Evolutionary conservation across 164 flowering plant species (phyloP).

Genomic region (Annona cherimola): DNA sequence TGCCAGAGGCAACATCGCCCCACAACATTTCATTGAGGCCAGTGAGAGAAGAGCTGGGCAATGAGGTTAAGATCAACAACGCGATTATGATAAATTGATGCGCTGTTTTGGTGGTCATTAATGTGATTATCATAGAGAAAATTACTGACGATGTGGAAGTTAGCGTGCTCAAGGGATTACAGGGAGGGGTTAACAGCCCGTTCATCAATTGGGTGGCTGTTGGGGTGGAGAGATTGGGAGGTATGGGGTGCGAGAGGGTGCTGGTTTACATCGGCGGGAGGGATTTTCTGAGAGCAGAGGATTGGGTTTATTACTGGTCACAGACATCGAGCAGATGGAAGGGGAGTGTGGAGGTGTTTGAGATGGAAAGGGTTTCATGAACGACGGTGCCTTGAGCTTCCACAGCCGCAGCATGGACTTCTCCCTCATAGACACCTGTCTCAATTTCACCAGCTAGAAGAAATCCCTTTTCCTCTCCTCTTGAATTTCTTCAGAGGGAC

Average conservation of each 20-base stretch:
- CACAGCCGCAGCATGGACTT: no score
- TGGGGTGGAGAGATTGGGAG: slow-evolving; percentile 25
- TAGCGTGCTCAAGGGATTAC: slow-evolving; percentile 20
- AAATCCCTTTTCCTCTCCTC: no score
- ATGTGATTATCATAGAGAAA: not conserved
- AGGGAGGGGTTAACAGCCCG: slow-evolving; percentile 41
- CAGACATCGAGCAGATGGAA: slow-evolving; percentile 44
- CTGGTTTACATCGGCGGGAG: slow-evolving; percentile 44
- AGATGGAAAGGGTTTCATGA: slow-evolving; percentile 27
- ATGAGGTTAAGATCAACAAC: slow-evolving; percentile 20
- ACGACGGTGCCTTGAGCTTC: no score
- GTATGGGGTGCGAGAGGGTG: slow-evolving; percentile 33
- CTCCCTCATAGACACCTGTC: no score
- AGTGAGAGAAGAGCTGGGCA: not conserved
- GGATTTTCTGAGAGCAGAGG: slow-evolving; percentile 47
- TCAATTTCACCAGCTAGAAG: no score
- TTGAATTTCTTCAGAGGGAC: no score
- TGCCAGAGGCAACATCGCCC: slow-evolving; percentile 17
- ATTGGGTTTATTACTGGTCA: slow-evolving; percentile 38
- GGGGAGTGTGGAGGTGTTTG: slow-evolving; percentile 43
- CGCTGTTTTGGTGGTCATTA: slow-evolving; percentile 16
- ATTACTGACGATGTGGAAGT: slow-evolving; percentile 29
- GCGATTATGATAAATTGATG: not conserved
- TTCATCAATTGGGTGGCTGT: slow-evolving; percentile 42
- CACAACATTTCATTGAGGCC: slow-evolving; percentile 13